Percentiles rank a stretch among this genome's conserved stretches.
Conservation (phyloP, 2,329 filamentous ascomycete genomes). For the Nemania diffusa region DNA sequence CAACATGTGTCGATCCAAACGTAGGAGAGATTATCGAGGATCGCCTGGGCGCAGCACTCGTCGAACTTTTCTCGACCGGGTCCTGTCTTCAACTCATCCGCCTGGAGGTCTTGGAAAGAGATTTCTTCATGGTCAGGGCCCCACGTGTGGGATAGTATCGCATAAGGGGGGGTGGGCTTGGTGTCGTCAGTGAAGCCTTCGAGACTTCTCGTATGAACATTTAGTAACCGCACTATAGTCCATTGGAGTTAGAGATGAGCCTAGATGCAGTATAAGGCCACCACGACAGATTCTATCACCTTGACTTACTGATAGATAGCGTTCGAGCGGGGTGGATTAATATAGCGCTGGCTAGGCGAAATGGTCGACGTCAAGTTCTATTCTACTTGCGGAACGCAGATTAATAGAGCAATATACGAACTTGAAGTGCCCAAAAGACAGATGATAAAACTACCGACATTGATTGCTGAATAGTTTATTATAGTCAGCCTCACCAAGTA, state of each 20-base stretch:
- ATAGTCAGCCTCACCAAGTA: no score
- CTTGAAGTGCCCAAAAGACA: no score
- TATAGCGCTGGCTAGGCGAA: no score
- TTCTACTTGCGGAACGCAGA: no score
- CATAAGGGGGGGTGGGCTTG: conserved; percentile 9
- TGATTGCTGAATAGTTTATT: no score
- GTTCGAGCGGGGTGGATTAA: no score
- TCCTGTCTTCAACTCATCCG: neutral
- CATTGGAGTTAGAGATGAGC: neutral
- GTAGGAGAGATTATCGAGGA: neutral
- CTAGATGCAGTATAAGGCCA: no score
- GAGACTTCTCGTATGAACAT: conserved; percentile 12
- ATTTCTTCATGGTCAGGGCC: conserved; percentile 17
- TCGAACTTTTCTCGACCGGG: conserved; percentile 10
- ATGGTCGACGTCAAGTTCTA: no score
- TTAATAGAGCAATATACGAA: no score
- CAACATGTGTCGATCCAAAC: conserved; percentile 32
- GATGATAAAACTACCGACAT: no score
- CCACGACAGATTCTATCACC: no score
- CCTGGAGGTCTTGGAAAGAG: conserved; percentile 3
- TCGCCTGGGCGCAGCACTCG: conserved; percentile 10
- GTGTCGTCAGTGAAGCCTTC: conserved; percentile 14
- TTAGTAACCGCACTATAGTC: conserved; percentile 12
- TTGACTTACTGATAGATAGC: no score
- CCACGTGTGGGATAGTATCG: conserved; percentile 28